A percentile compares a stretch with the other conserved stretches of the same genome.
Evolutionary conservation across 805 yeast genomes (phyloP).

Genomic region (Kuraishia capsulata): DNA sequence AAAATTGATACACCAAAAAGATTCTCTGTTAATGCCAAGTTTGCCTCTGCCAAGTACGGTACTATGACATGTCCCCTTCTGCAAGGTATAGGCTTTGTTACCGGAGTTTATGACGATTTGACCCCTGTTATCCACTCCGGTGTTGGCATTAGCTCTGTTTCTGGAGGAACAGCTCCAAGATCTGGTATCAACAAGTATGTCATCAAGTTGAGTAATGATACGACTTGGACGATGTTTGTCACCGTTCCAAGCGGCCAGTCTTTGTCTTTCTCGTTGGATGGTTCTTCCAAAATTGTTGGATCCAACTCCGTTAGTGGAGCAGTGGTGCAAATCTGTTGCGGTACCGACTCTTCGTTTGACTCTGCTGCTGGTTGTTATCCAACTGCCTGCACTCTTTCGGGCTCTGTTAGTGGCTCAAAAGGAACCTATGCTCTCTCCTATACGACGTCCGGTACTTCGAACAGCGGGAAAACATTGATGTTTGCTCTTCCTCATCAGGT

Average conservation of each 20-base stretch:
- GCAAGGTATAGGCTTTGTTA: conserved; percentile 52
- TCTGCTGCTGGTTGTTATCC: conserved; percentile 61
- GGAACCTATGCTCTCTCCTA: conserved; percentile 35
- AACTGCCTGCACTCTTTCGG: conserved; percentile 45
- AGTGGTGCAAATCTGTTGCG: conserved; percentile 51
- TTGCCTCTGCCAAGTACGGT: conserved; percentile 8
- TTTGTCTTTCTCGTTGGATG: conserved; percentile 21
- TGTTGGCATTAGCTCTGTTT: conserved; percentile 34
- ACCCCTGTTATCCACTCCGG: conserved; percentile 37
- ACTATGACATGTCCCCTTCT: conserved; percentile 30
- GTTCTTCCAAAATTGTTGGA: conserved; percentile 31
- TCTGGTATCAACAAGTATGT: conserved; percentile 28
- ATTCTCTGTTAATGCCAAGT: conserved; percentile 40
- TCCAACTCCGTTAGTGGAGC: conserved; percentile 35
- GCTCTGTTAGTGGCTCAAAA: conserved; percentile 31
- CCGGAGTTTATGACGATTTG: conserved; percentile 40
- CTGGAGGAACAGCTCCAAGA: conserved; percentile 21
- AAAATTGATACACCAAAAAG: conserved; percentile 30
- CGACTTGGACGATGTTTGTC: conserved; percentile 44
- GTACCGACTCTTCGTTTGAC: conserved; percentile 40
- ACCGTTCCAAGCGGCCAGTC: conserved; percentile 25
- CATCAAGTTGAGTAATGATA: conserved; percentile 28
- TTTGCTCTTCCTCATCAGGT: conserved; percentile 50
- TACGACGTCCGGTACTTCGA: conserved; percentile 38
- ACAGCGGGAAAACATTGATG: conserved; percentile 31